Percentiles rank a stretch among this genome's conserved stretches.
phyloP scores from a whole-genome alignment of 805 yeast genomes.

The Candida boleticola region DNA sequence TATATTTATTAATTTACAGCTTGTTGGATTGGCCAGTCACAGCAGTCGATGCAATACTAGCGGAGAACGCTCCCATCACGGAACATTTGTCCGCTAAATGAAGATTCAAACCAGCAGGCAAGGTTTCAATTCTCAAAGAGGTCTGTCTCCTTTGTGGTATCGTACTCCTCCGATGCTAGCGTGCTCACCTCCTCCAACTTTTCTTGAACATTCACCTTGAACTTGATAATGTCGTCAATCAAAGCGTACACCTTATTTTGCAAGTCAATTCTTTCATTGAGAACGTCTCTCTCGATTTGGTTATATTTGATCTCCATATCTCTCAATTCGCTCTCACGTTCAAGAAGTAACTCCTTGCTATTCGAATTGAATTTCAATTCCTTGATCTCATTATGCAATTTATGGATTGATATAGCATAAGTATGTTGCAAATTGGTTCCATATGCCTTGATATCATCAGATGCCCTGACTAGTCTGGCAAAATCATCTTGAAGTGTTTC shows the following conservation, averaged over 20 bases:
- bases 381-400: constrained; percentile 56
- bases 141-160: background rate
- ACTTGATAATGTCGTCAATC: constrained; percentile 58
- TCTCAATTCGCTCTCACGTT: constrained; percentile 46
- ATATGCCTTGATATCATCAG: constrained; percentile 55
- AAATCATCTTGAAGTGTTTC: constrained; percentile 59
- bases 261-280: constrained; percentile 45
- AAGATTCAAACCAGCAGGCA: too few species aligned
- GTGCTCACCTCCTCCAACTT: constrained; percentile 59
- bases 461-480: constrained; percentile 48
- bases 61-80: too few species aligned
- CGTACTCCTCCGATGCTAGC: constrained; percentile 39
- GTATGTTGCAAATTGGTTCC: constrained; percentile 52
- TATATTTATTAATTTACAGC: background rate
- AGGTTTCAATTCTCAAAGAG: too few species aligned
- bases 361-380: constrained; percentile 37
- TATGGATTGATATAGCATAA: constrained; percentile 64
- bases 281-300: constrained; percentile 46
- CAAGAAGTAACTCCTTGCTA: constrained; percentile 33
- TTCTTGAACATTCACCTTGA: constrained; percentile 66
- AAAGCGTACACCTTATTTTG: constrained; percentile 54
- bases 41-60: too few species aligned
- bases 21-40: background rate
- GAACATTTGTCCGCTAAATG: too few species aligned
- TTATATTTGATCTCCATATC: constrained; percentile 53